Conservation (phyloP, 495 filamentous ascomycete genomes). For the Hypoxylon trugodes region DNA sequence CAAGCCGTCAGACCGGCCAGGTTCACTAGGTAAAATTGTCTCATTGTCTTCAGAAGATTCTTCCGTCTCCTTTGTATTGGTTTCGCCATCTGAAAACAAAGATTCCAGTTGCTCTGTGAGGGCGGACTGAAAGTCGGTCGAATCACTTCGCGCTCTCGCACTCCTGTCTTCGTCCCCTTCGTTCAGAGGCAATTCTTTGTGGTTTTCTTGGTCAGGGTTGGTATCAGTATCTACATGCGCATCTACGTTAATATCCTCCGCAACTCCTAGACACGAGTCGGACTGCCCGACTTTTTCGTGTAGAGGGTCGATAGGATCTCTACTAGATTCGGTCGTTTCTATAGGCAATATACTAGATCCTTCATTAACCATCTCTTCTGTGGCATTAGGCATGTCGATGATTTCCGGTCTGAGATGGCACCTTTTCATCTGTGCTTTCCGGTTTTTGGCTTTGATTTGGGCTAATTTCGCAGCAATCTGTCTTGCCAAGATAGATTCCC, state of each 20-base stretch:
- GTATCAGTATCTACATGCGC: neutral
- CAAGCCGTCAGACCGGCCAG: neutral
- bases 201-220: constrained; percentile 1
- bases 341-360: neutral
- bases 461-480: neutral
- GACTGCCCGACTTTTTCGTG: neutral
- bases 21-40: neutral
- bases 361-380: neutral
- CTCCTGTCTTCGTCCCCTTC: neutral
- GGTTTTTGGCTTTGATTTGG: neutral
- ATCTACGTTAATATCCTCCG: constrained; percentile 1
- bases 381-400: neutral
- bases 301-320: neutral
- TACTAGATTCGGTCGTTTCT: neutral
- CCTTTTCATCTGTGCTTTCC: constrained; percentile 1
- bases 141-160: neutral
- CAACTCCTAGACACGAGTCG: neutral
- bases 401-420: neutral
- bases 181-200: neutral
- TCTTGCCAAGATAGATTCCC: neutral
- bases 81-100: constrained; percentile 1
- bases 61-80: neutral
- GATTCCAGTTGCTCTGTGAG: neutral
- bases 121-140: neutral
- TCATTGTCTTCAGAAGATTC: neutral